phyloP scores from a whole-genome alignment of 1,139 yeast species.

The Hansenula anomala region DNA sequence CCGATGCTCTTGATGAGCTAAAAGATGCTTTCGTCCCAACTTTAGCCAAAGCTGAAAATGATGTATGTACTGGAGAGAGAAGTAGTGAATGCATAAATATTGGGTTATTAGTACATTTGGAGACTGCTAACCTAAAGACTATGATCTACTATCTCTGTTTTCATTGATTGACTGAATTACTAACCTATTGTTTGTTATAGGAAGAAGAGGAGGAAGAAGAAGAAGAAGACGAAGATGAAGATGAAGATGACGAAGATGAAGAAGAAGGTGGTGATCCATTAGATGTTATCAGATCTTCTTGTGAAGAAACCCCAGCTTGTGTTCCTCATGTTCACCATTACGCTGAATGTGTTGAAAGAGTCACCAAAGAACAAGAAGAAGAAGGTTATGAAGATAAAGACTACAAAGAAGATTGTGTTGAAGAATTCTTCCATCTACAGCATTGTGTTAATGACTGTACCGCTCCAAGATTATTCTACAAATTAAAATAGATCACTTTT shows the following conservation, averaged over 20 bases:
- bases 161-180: too few relatives aligned
- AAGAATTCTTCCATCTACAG: slow-evolving; percentile 88
- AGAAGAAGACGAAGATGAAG: slow-evolving; percentile 62
- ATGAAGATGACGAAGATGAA: slow-evolving; percentile 65
- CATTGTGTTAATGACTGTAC: slow-evolving; percentile 86
- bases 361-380: slow-evolving; percentile 74
- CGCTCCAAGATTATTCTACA: slow-evolving; percentile 78
- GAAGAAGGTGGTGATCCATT: slow-evolving; percentile 61
- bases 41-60: slow-evolving; percentile 72
- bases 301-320: slow-evolving; percentile 58
- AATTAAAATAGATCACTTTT: slow-evolving; percentile 62
- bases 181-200: too few relatives aligned
- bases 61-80: slow-evolving; percentile 13
- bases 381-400: slow-evolving; percentile 64
- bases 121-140: too few relatives aligned
- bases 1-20: slow-evolving; percentile 56
- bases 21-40: slow-evolving; percentile 81
- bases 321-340: slow-evolving; percentile 74
- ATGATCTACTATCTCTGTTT: too few relatives aligned
- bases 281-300: slow-evolving; percentile 54
- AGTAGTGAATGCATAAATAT: too few relatives aligned
- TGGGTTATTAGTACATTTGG: too few relatives aligned
- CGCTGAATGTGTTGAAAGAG: slow-evolving; percentile 88
- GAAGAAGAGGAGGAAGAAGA: slow-evolving; percentile 32
- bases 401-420: slow-evolving; percentile 87